Base-by-base conservation (phyloP, 2,329 filamentous ascomycete genomes). In the Metarhizium rileyi region DNA sequence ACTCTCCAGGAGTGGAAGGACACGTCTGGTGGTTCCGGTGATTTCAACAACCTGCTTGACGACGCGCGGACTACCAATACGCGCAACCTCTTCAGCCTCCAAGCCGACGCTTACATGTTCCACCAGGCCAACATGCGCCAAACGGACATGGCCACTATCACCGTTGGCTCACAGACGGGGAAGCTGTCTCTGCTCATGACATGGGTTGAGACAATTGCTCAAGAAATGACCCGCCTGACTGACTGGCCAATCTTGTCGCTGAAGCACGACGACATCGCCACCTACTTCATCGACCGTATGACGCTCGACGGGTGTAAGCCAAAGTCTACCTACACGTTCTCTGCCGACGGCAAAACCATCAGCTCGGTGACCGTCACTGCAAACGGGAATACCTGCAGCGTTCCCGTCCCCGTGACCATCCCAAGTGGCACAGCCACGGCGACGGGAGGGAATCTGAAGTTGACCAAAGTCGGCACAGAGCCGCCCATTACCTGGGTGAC, bases 101-200 rank as follows among this genome's bases (percentile, higher is more conserved):
- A 74, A 53, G 74, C 72, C 54, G 78, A 79, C 46, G 66, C 70
- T 26, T 80, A 55, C 47, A 81, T 81, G 78, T 81, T 83, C 69
- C 80, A 84, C 61, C 79, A 83, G 64, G 77, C 78, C 50, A 83
- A 84, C 59, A 58, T 78, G 52, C 73, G 78, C 49, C 72, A 75
- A 42, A 65, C 66, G 3, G 77, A 76, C 48, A 69, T 73, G 47
- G 61, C 63, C 2, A 58, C 62, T 3, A 71, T 73, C 44, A 74
- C 69, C 9, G 66, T 80, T 46, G 77, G 78, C 50, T 68, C 70
- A 16, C 64, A 71, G 14, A 61, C 63, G 1, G 69, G 63, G 3
- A 66, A 73, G 53, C 67, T 73, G 50, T 78, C 76, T 2, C 70
- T 81, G 18, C 68, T 80, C 53, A 76, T 79, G 62, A 73, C 72